These are phyloP conservation scores for Spizellomyces punctatus DNA, from an alignment of 192 early-diverging fungal genomes.

Conservation along the genomic window DNA sequence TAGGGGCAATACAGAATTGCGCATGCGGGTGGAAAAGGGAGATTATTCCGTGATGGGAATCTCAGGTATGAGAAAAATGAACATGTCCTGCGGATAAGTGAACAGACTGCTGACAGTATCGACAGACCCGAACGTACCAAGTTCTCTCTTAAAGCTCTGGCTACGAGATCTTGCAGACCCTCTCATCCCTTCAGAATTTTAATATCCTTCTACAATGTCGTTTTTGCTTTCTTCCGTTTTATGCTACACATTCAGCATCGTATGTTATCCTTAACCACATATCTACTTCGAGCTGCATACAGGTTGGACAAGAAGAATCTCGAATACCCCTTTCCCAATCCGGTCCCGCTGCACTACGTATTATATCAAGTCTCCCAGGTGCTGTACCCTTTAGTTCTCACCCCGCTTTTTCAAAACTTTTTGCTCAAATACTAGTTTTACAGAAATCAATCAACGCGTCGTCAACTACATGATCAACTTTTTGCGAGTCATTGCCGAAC, in stretches of 20 bases:
- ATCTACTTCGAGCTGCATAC: constrained; percentile 60
- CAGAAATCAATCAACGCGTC: constrained; percentile 70
- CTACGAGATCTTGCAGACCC: constrained; percentile 92
- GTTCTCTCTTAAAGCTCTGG: constrained; percentile 91
- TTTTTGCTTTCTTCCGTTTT: background rate
- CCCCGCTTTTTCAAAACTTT: background rate
- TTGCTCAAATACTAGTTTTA: constrained; percentile 11
- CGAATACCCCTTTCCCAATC: constrained; percentile 54
- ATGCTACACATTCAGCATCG: constrained; percentile 22
- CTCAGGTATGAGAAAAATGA: constrained; percentile 43
- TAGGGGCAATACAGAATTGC: constrained; percentile 48
- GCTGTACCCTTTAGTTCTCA: background rate
- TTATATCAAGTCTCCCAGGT: constrained; percentile 40
- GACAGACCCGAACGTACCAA: constrained; percentile 84
- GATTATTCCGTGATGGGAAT: constrained; percentile 71
- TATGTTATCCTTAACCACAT: constrained; percentile 1
- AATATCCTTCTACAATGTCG: constrained; percentile 36
- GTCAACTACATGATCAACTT: constrained; percentile 80
- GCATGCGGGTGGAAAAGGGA: constrained; percentile 81
- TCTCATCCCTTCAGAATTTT: constrained; percentile 79
- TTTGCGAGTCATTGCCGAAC: constrained; percentile 77
- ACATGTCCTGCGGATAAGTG: too few species aligned
- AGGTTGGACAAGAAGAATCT: constrained; percentile 54
- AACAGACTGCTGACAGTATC: background rate
- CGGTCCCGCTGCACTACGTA: constrained; percentile 37